A percentile compares a stretch with the other conserved stretches of the same genome.
phyloP scores from a whole-genome alignment of 345 rosid genomes.

The Citrus maxima region DNA sequence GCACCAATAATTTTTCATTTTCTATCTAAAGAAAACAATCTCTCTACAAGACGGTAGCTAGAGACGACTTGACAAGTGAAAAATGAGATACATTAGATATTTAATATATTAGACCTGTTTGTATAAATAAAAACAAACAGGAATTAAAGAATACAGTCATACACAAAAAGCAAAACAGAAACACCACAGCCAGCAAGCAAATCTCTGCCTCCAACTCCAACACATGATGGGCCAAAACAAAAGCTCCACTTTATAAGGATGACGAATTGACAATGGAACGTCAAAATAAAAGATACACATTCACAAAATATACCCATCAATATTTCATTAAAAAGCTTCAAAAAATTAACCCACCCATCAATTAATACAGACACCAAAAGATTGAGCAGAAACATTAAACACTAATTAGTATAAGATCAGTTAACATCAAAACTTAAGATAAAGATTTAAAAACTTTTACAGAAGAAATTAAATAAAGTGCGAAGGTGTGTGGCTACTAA shows the following conservation, averaged over 20 bases:
- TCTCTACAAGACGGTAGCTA: not conserved
- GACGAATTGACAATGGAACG: not conserved
- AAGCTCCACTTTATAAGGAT: not conserved
- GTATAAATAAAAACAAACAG: not conserved
- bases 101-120: not conserved
- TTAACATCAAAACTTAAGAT: not conserved
- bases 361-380: not conserved
- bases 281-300: slow-evolving; percentile 12
- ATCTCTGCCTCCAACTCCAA: not conserved
- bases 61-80: not conserved
- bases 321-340: not conserved
- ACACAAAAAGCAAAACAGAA: slow-evolving; percentile 1
- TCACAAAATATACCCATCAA: slow-evolving; percentile 2
- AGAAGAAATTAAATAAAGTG: not conserved
- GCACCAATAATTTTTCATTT: slow-evolving; percentile 5
- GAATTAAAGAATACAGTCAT: not conserved
- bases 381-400: not conserved
- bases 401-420: no score
- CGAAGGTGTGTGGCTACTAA: not conserved
- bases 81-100: slow-evolving; percentile 5
- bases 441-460: not conserved
- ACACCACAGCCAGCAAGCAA: slow-evolving; percentile 8
- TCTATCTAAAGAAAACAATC: not conserved
- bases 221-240: slow-evolving; percentile 8
- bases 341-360: not conserved